Base-by-base conservation (phyloP, 2,329 filamentous ascomycete genomes). In the Aspergillus pseudoterreus region DNA sequence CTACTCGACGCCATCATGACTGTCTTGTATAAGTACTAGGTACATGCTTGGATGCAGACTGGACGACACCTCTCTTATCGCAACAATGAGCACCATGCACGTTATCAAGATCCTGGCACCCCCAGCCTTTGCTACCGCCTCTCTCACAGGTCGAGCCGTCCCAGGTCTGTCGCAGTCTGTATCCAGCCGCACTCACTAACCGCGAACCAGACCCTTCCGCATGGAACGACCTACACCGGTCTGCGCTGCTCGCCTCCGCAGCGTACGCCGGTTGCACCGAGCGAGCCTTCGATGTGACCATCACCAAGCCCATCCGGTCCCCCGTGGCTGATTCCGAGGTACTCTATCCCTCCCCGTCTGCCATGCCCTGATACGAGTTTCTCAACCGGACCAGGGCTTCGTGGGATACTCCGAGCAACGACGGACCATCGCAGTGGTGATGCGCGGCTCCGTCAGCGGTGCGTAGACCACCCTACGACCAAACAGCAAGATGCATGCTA, bases 401-500 rank as follows among this genome's bases (percentile, higher is more conserved):
- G 46, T 68, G 12, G 65, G 65, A 32, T 66, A 66, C 47, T 67
- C 63, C 4, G 51, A 27, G 0, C 42, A 53, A 8, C 55, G 60
- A 33, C 61, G 62, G 46, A 62, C 52, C 4, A 68, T 68, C 19
- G 52, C 63, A 1, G 65, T 68, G 2, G 60, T 64, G 9, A 66
- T 67, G 65, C 57, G 57, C 36, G 65, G 65, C n/a, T 68, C 63
- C 1, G 66, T 64, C 2, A 62, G 57, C 17, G 36, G 62, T 66
- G 21, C 38, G 57, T 45, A 4, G 32, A 14, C 8, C 15, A 24
- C 6, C 32, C 6, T 11, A 19, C 2, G 22, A 22, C 6, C 6
- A 32, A 22, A n/a, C 27, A 30, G 27, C 27, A 30, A 4, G 8
- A 24, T 6, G 21, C 11, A n/a, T 32, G n/a, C 9, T 17, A 12